Conservation (phyloP, 1,284 basidiomycete species). For the Sutorius eximius region DNA sequence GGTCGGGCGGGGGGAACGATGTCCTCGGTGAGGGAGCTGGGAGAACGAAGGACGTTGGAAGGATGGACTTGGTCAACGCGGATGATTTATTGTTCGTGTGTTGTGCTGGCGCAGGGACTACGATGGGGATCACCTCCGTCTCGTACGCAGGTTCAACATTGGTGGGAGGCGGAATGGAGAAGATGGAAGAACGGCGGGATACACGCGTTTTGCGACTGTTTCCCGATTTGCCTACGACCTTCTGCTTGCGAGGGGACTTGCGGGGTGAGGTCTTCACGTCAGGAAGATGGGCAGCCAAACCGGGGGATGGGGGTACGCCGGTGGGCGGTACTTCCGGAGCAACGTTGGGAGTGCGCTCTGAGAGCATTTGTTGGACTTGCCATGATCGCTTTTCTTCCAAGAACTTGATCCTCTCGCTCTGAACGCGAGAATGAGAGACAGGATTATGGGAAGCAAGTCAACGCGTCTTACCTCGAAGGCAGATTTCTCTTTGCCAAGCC, state of each 20-base stretch:
- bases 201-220: slow-evolving; percentile 46
- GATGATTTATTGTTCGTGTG: slow-evolving; percentile 24
- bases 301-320: slow-evolving; percentile 14
- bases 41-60: slow-evolving; percentile 65
- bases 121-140: slow-evolving; percentile 60
- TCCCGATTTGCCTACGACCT: slow-evolving; percentile 40
- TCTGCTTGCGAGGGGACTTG: slow-evolving; percentile 41
- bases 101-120: slow-evolving; percentile 30
- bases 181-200: slow-evolving; percentile 44
- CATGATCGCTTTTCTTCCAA: slow-evolving; percentile 67
- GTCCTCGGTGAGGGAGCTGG: slow-evolving; percentile 71
- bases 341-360: slow-evolving; percentile 54
- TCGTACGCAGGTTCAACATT: slow-evolving; percentile 58
- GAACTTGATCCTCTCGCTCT: slow-evolving; percentile 64
- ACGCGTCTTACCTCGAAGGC: slow-evolving; percentile 57
- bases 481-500: slow-evolving; percentile 64
- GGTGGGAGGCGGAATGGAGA: slow-evolving; percentile 34
- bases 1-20: slow-evolving; percentile 45
- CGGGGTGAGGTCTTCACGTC: slow-evolving; percentile 39
- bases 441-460: neutral
- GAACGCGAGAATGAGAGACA: slow-evolving; percentile 7
- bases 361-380: slow-evolving; percentile 62
- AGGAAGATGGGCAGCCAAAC: slow-evolving; percentile 22
- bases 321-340: slow-evolving; percentile 10
- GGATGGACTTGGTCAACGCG: slow-evolving; percentile 36